Conservation (phyloP, 768 basidiomycete genomes). For the Mycena rebaudengoi region DNA sequence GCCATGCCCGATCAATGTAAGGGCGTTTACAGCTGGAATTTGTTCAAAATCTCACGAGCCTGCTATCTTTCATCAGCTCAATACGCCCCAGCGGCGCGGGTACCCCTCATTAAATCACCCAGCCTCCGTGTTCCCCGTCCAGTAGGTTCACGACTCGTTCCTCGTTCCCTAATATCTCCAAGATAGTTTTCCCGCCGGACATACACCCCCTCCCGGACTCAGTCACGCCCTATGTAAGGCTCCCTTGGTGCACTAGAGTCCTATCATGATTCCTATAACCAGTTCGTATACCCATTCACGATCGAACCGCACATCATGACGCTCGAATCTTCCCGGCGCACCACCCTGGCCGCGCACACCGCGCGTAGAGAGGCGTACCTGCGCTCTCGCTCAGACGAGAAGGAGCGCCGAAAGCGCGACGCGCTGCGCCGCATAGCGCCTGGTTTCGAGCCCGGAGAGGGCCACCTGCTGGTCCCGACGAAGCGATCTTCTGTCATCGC, state of each 20-base stretch:
- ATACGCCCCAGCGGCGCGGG: slow-evolving; percentile 76
- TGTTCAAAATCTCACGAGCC: too few species aligned
- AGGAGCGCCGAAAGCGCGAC: slow-evolving; percentile 69
- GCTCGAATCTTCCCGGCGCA: slow-evolving; percentile 75
- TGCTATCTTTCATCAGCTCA: slow-evolving; percentile 55
- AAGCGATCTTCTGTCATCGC: slow-evolving; percentile 37
- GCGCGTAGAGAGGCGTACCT: slow-evolving; percentile 78
- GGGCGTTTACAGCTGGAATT: neutral
- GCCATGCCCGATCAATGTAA: slow-evolving; percentile 29
- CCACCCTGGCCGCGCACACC: slow-evolving; percentile 69
- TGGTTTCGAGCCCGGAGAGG: slow-evolving; percentile 74
- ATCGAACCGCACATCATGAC: slow-evolving; percentile 87
- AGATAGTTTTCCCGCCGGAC: slow-evolving; percentile 90
- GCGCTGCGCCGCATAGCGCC: slow-evolving; percentile 83
- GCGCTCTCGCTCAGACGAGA: slow-evolving; percentile 77
- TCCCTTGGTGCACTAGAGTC: too few species aligned
- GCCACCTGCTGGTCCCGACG: slow-evolving; percentile 67
- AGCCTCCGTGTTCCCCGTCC: slow-evolving; percentile 86
- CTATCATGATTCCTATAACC: slow-evolving; percentile 8
- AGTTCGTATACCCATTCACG: slow-evolving; percentile 98
- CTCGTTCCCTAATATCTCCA: neutral
- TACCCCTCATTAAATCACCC: slow-evolving; percentile 93
- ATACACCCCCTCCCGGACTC: slow-evolving; percentile 95
- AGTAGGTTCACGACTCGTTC: slow-evolving; percentile 50
- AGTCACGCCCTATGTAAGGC: slow-evolving; percentile 87